These are phyloP conservation scores for Lagenaria siceraria DNA, from an alignment of 306 rosid genomes.

Conservation along the genomic window DNA sequence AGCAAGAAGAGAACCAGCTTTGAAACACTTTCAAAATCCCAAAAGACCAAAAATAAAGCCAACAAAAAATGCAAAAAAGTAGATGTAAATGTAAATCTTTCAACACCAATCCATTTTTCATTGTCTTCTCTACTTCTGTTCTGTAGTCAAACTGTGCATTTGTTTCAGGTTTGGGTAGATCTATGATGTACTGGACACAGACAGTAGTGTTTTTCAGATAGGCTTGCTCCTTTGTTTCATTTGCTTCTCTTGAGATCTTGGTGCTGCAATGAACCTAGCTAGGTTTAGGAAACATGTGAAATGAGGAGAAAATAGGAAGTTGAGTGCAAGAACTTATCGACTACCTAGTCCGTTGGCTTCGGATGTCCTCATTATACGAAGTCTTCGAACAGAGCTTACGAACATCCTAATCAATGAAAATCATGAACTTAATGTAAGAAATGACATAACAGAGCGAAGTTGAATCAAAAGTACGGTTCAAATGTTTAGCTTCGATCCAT, in stretches of 20 bases:
- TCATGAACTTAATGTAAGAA: background rate
- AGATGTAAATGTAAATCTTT: conserved; percentile 3
- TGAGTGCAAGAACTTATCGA: background rate
- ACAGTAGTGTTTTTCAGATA: conserved; percentile 11
- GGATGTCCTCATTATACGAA: conserved; percentile 59
- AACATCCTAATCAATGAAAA: conserved; percentile 38
- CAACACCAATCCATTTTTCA: conserved; percentile 1
- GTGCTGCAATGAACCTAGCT: conserved; percentile 18
- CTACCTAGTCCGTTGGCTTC: conserved; percentile 57
- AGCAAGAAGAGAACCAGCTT: conserved; percentile 3
- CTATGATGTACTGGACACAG: background rate
- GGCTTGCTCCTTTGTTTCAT: conserved; percentile 38
- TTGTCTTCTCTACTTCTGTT: background rate
- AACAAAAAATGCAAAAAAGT: background rate
- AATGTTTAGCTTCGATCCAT: background rate
- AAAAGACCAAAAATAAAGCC: background rate
- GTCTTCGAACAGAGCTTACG: conserved; percentile 47
- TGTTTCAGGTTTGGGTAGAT: background rate
- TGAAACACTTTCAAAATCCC: conserved; percentile 1
- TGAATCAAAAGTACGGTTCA: background rate
- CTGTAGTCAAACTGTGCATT: conserved; percentile 10
- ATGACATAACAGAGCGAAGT: background rate
- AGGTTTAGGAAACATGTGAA: background rate
- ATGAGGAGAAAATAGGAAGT: background rate
- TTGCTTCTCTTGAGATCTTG: conserved; percentile 39